A percentile compares a stretch with the other conserved stretches of the same genome.
Conservation (phyloP, 2,329 filamentous ascomycete genomes). For the Pleomassaria siparia region DNA sequence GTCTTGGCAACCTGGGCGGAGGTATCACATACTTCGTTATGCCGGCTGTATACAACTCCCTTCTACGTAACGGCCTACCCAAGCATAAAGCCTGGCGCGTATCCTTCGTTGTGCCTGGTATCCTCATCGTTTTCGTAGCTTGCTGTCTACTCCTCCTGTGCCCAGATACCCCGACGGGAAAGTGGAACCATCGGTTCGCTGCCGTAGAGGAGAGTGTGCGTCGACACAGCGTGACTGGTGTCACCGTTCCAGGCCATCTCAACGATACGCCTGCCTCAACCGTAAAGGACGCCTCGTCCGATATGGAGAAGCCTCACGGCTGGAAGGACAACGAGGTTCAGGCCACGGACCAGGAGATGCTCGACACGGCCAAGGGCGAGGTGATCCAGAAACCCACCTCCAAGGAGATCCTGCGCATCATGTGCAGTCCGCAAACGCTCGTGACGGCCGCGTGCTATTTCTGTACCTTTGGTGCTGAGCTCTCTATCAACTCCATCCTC, state of each 20-base stretch:
- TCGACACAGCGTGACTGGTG: constrained; percentile 23
- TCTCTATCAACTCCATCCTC: constrained; percentile 60
- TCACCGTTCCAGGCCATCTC: constrained; percentile 48
- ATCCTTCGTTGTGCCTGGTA: constrained; percentile 77
- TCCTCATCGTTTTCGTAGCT: constrained; percentile 68
- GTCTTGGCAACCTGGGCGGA: constrained; percentile 30
- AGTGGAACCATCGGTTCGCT: constrained; percentile 71
- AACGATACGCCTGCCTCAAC: constrained; percentile 51
- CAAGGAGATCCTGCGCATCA: constrained; percentile 61
- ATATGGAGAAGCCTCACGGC: constrained; percentile 25
- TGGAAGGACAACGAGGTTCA: constrained; percentile 42
- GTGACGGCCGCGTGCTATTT: constrained; percentile 58
- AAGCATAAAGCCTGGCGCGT: constrained; percentile 76
- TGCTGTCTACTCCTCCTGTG: constrained; percentile 69
- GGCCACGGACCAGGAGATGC: constrained; percentile 44
- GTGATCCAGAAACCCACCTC: constrained; percentile 62
- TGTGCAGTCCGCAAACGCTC: constrained; percentile 61
- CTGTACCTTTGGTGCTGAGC: constrained; percentile 61
- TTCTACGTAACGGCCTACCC: constrained; percentile 59
- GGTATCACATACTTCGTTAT: constrained; percentile 66
- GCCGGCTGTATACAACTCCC: constrained; percentile 80
- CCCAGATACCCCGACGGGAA: constrained; percentile 77
- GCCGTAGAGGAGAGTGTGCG: constrained; percentile 57
- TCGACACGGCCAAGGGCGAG: constrained; percentile 59
- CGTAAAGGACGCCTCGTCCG: constrained; percentile 20